These are phyloP conservation scores for Hypoxylon fuscum DNA, from an alignment of 495 filamentous ascomycete genomes.

Conservation along the genomic window DNA sequence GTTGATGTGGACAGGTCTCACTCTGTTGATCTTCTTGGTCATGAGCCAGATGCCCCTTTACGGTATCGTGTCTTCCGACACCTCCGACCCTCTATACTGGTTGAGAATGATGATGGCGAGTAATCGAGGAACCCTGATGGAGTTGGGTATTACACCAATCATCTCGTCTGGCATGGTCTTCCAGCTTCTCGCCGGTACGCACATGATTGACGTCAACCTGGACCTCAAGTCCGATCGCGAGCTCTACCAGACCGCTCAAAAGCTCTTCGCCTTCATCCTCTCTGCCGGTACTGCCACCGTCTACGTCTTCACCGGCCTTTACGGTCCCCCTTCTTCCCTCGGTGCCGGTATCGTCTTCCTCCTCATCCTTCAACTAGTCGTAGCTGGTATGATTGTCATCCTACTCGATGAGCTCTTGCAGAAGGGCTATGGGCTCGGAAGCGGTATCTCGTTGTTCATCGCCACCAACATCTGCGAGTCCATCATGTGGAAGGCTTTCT, in stretches of 20 bases:
- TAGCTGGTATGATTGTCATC: slow-evolving; percentile 98
- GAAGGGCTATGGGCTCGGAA: slow-evolving; percentile 98
- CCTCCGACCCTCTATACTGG: slow-evolving; percentile 98
- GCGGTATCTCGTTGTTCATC: slow-evolving; percentile 99
- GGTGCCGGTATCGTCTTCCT: slow-evolving; percentile 98
- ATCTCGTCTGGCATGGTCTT: slow-evolving; percentile 99
- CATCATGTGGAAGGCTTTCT: slow-evolving; percentile 99
- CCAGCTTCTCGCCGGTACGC: slow-evolving; percentile 98
- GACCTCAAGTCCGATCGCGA: slow-evolving; percentile 99
- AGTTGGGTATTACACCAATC: slow-evolving; percentile 98
- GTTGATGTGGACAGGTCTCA: slow-evolving; percentile 99
- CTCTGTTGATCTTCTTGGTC: slow-evolving; percentile 97
- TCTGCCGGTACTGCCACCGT: slow-evolving; percentile 97
- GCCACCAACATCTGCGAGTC: slow-evolving; percentile 99
- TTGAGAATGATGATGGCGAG: slow-evolving; percentile 99
- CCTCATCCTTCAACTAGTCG: slow-evolving; percentile 93
- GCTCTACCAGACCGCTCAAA: slow-evolving; percentile 99
- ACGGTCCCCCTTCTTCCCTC: slow-evolving; percentile 93
- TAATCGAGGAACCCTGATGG: slow-evolving; percentile 99
- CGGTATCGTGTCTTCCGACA: slow-evolving; percentile 95
- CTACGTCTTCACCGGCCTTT: slow-evolving; percentile 97
- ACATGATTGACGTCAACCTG: slow-evolving; percentile 99
- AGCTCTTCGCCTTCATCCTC: slow-evolving; percentile 97
- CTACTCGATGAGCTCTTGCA: slow-evolving; percentile 98
- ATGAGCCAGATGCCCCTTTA: slow-evolving; percentile 99